A percentile compares a stretch with the other conserved stretches of the same genome.
Conservation (phyloP, 129 eudicot genomes). For the Ambrosia artemisiifolia region DNA sequence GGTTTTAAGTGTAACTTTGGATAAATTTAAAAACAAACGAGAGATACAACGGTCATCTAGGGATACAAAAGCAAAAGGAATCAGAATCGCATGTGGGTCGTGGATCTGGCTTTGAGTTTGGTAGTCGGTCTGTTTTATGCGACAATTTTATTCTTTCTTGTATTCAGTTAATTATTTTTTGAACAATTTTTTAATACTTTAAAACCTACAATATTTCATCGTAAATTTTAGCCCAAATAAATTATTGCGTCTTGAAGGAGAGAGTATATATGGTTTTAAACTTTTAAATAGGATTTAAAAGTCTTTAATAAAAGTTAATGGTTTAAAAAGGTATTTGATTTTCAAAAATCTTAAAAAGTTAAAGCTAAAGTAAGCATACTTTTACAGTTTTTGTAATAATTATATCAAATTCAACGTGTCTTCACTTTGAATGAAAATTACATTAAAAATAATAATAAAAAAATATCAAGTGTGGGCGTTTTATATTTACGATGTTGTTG, state of each 20-base stretch:
- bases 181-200: background rate
- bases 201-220: background rate
- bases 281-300: background rate
- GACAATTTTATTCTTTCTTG: slow-evolving; percentile 13
- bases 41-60: slow-evolving; percentile 37
- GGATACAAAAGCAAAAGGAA: slow-evolving; percentile 35
- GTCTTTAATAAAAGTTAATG: slow-evolving; percentile 2
- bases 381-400: background rate
- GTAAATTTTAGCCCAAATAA: background rate
- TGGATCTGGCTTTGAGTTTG: slow-evolving; percentile 28
- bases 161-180: slow-evolving; percentile 2
- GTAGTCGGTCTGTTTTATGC: slow-evolving; percentile 20
- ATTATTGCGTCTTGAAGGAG: background rate
- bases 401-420: background rate
- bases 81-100: slow-evolving; percentile 44
- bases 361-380: slow-evolving; percentile 4
- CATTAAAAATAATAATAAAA: no score
- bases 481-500: background rate
- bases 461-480: background rate
- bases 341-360: slow-evolving; percentile 6
- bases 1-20: slow-evolving; percentile 19
- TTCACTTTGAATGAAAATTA: background rate
- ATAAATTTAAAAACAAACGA: background rate
- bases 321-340: background rate
- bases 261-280: background rate